phyloP scores from a whole-genome alignment of 177 flowering plant genomes.

The Vitis hybrid region DNA sequence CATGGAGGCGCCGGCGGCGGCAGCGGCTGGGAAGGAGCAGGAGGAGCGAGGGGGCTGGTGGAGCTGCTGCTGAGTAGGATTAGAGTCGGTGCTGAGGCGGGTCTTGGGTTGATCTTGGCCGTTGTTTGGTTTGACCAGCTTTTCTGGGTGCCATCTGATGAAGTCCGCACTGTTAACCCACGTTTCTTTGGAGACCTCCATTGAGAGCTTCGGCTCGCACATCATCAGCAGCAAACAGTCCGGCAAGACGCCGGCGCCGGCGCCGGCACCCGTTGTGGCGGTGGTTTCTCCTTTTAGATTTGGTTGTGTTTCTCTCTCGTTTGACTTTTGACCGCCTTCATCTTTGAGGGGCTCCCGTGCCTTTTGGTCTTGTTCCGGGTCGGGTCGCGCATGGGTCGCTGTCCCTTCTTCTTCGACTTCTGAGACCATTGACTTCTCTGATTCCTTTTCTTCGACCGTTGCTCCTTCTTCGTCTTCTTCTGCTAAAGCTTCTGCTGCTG shows the following conservation, averaged over 20 bases:
- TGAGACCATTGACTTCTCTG: constrained; percentile 3
- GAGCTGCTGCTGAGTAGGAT: constrained; percentile 13
- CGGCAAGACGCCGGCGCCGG: constrained; percentile 34
- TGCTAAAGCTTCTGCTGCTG: constrained; percentile 7
- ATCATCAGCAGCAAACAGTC: constrained; percentile 89
- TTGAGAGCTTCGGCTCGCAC: constrained; percentile 94
- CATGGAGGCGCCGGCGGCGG: constrained; percentile 38
- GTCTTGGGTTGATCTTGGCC: constrained; percentile 29
- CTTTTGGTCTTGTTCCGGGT: constrained; percentile 8
- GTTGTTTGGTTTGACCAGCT: constrained; percentile 18
- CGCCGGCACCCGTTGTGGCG: too few relatives aligned
- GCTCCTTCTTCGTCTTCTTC: constrained; percentile 4
- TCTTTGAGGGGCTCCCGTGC: background rate
- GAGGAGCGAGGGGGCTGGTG: constrained; percentile 47
- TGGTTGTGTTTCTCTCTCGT: constrained; percentile 9
- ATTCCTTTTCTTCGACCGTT: constrained; percentile 12
- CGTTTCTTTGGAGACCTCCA: constrained; percentile 95
- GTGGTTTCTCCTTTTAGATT: background rate
- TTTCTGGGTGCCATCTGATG: constrained; percentile 56
- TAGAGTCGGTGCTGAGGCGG: constrained; percentile 23
- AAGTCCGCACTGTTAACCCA: constrained; percentile 93
- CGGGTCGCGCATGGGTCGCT: constrained; percentile 8
- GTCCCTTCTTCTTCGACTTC: constrained; percentile 18
- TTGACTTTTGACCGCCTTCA: constrained; percentile 7
- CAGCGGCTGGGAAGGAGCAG: constrained; percentile 37